Conservation (phyloP, 345 rosid genomes). For the Clarkia xantiana region DNA sequence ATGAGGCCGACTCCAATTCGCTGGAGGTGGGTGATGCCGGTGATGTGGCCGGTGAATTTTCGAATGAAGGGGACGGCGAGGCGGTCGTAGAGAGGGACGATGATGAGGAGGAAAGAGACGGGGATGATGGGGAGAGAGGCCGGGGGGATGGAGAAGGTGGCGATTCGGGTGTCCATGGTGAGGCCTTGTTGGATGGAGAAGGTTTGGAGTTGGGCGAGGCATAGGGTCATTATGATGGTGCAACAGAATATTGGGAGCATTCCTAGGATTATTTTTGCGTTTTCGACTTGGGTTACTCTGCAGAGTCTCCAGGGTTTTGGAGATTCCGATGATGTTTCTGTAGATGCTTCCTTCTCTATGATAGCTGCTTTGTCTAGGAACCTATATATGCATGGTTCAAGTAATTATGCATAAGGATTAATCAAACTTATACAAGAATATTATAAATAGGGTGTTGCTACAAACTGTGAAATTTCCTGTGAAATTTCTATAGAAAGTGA, state of each 20-base stretch:
- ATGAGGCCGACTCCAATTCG: constrained; percentile 41
- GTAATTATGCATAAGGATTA: neutral
- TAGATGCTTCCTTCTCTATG: constrained; percentile 10
- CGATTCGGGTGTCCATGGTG: constrained; percentile 36
- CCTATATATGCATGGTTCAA: constrained; percentile 15
- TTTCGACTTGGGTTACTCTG: constrained; percentile 52
- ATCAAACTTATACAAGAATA: neutral
- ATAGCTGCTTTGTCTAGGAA: constrained; percentile 55
- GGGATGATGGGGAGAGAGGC: constrained; percentile 46
- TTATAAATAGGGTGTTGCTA: too few species aligned
- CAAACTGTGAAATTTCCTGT: too few species aligned
- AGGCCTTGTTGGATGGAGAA: constrained; percentile 39
- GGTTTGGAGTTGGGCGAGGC: constrained; percentile 38
- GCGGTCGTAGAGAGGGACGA: constrained; percentile 29
- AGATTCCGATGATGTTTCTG: neutral
- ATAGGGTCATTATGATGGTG: constrained; percentile 45
- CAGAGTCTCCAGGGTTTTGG: constrained; percentile 56
- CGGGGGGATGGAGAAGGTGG: constrained; percentile 30
- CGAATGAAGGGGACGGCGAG: constrained; percentile 27
- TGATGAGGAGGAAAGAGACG: constrained; percentile 21
- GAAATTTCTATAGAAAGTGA: too few species aligned
- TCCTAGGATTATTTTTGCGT: constrained; percentile 31
- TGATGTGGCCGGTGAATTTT: constrained; percentile 27
- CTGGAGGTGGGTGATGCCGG: constrained; percentile 46
- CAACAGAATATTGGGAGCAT: constrained; percentile 40